Evolutionary conservation across 2,329 filamentous ascomycete species (phyloP), one percentile per base, ranked within the genome.

Genomic region (Emergomyces orientalis): DNA sequence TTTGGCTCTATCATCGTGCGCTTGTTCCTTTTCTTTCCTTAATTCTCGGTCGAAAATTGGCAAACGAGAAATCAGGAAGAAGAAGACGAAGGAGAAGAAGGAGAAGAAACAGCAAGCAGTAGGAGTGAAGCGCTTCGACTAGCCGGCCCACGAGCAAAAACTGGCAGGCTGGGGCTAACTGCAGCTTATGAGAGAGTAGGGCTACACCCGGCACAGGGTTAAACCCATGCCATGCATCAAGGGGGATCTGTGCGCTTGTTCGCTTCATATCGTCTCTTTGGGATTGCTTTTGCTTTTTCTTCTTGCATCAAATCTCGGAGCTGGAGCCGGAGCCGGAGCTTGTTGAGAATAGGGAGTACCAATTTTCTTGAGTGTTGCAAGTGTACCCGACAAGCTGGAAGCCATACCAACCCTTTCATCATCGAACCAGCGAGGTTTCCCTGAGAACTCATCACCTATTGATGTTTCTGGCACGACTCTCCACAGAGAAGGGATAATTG

Each of bases 271-370:
- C 37, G 32, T 22, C 9, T 11, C 55, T 60, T 55, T 59, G 59
- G 59, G 45, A 34, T 63, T 43, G 60, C 59, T 58, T 62, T 45
- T 61, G 56, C 63, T 62, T 65, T 58, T 64, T 45, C 34, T 54
- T 30, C 62, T 62, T 66, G 19, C 8, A 17, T 52, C 27, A 52
- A 25, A 27, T 30, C 27, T 52, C 49, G 27, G 49, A 52, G 43
- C 43, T 5, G n/a, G n/a, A n/a, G n/a, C n/a, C n/a, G 19, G 9
- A 9, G 14, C 19, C 1, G n/a, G n/a, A 6, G 19, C 19, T n/a
- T 45, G n/a, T 19, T 47, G 8, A n/a, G 43, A 11, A 22, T 14
- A n/a, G n/a, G n/a, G n/a, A n/a, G n/a, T n/a, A n/a, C n/a, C n/a
- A n/a, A n/a, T n/a, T n/a, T n/a, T n/a, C n/a, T n/a, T n/a, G n/a